Evolutionary conservation across 768 basidiomycete genomes (phyloP), one percentile per base, ranked within the genome.

Genomic region (Termitomyces sp.): DNA sequence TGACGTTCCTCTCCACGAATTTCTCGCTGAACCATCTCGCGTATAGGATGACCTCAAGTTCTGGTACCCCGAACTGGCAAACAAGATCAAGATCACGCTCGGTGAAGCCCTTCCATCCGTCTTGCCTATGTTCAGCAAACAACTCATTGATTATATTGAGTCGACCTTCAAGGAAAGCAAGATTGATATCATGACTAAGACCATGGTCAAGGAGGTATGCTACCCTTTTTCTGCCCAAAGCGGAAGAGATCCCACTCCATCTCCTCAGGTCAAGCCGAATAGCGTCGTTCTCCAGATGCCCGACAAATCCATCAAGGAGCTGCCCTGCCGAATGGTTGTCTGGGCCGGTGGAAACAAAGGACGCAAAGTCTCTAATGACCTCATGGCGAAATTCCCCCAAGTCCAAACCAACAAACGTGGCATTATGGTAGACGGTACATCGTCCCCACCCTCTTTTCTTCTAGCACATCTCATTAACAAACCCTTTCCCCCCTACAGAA

Each of bases 101-200:
- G 93, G 98, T 61, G 97, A 99, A 72, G 96, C 96, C 16, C 86
- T 98, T 3, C 96, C 97, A 2, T 94, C 88, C 59, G 97, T 98
- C 32, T 78, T 99, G 60, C 93, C 97, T 54, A 94, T 88, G 81
- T 98, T 99, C 80, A 92, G 87, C 83, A 87, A 88, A 70, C 84
- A 90, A 60, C 77, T 94, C 62, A 98, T 98, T 69, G 81, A 90
- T 45, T 99, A 97, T 77, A 95, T 94, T 53, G 92, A 90, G 71
- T 91, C 88, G 36, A 94, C 94, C 0, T 98, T 99, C 84, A 93
- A 94, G 75, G 90, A 94, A 77, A 92, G 93, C 73, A 94, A 94
- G 75, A 99, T 98, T 60, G 89, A 98, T 47, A 89, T 98, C 68
- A 72, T 93, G 69, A 98, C 95, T n/a, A 90, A 91, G 73, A 98